Base-by-base conservation (phyloP, 768 basidiomycete genomes). In the Mycena albidolilacea region DNA sequence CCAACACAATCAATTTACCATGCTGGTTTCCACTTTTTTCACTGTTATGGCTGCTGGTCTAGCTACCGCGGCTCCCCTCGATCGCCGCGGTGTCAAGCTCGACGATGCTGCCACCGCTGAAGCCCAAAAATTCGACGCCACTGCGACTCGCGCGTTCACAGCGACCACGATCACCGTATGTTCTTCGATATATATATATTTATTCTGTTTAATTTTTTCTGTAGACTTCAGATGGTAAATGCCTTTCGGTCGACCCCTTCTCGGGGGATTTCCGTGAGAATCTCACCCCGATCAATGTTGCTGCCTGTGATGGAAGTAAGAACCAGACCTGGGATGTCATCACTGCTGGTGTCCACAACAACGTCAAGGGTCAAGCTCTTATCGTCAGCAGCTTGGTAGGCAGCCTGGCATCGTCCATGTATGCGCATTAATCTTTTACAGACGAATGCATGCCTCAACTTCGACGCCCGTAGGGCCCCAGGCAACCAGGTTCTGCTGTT, bases 381-480 rank as follows among this genome's bases (percentile, higher is more conserved):
- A 67, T 79, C 44, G 77, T 78, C 39, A 78, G 77, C 76, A 75
- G 71, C 62, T 61, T 79, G 70, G 77, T 78, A 62, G 30, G 72
- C 23, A 1, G n/a, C 14, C 37, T 43, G 19, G 35, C 30, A n/a
- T n/a, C 12, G 5, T 37, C 19, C 12, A 23, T 23, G 21, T 7
- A 60, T 6, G 30, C 52, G 8, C 21, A 2, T 17, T 57, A 19
- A 61, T 14, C 19, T 23, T 19, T 15, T 39, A 41, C 39, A 77
- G 77, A 79, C 78, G 12, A 75, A 79, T 30, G 78, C 71, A 8
- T 79, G 78, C 71, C 60, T 79, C 21, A 79, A 79, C 57, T 79
- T 79, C 30, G 74, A 75, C 46, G 12, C 58, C 15, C 74, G 74
- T 11, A 21, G 74, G 3, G 71, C 70, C 23, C 63, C 77, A 11